A percentile compares a stretch with the other conserved stretches of the same genome.
Conservation (phyloP, 768 basidiomycete species). For the Saitozyma podzolica region DNA sequence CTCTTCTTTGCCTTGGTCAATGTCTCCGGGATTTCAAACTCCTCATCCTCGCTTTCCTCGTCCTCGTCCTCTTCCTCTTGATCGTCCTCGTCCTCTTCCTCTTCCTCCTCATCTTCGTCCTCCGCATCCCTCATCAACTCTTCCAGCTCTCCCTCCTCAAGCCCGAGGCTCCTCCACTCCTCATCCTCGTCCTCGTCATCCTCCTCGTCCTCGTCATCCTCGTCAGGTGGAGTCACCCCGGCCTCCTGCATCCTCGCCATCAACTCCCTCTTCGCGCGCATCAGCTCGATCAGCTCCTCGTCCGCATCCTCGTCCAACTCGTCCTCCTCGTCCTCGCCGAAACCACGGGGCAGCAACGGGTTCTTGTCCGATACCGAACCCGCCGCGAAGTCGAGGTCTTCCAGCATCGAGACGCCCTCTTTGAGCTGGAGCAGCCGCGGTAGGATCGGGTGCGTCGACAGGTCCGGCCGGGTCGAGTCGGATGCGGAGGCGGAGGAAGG, state of each 20-base stretch:
- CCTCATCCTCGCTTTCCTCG: conserved; percentile 57
- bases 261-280: conserved; percentile 25
- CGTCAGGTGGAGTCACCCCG: conserved; percentile 16
- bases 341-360: conserved; percentile 12
- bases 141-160: conserved; percentile 48
- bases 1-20: conserved; percentile 25
- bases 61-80: conserved; percentile 60
- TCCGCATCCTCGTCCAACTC: conserved; percentile 45
- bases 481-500: conserved; percentile 55
- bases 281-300: conserved; percentile 42
- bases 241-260: conserved; percentile 16
- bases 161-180: conserved; percentile 30
- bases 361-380: conserved; percentile 45
- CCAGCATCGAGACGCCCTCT: conserved; percentile 74
- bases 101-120: conserved; percentile 48
- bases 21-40: conserved; percentile 55
- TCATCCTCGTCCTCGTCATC: conserved; percentile 40
- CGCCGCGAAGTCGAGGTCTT: conserved; percentile 72
- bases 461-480: conserved; percentile 61
- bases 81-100: conserved; percentile 45
- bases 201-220: conserved; percentile 53
- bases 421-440: conserved; percentile 77
- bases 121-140: conserved; percentile 28
- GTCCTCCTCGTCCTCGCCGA: conserved; percentile 49
- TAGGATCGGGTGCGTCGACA: conserved; percentile 69